phyloP scores from a whole-genome alignment of 345 rosid species.

The Cochlearia excelsa region DNA sequence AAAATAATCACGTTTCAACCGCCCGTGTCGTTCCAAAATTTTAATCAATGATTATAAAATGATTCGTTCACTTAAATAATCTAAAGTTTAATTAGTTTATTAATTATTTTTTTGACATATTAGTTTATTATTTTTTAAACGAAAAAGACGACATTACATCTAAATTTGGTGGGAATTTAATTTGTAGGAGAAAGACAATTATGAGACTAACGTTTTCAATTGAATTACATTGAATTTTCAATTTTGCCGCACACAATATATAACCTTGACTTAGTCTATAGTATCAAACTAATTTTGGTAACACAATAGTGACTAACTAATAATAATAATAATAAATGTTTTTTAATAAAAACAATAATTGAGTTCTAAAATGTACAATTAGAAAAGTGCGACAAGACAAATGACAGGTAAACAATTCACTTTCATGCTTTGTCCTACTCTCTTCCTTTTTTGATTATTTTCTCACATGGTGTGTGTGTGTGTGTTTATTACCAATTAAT shows the following conservation, averaged over 20 bases:
- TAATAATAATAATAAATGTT: neutral
- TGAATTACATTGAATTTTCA: too few relatives aligned
- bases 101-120: too few relatives aligned
- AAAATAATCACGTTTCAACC: conserved; percentile 1
- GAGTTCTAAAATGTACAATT: conserved; percentile 19
- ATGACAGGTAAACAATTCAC: conserved; percentile 41
- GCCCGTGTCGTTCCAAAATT: conserved; percentile 12
- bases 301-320: conserved; percentile 11
- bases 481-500: conserved; percentile 23
- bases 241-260: too few relatives aligned
- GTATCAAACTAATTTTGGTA: conserved; percentile 11
- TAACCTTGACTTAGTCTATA: conserved; percentile 26
- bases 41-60: conserved; percentile 1
- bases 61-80: conserved; percentile 13
- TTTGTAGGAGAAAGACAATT: too few relatives aligned
- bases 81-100: neutral
- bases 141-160: neutral
- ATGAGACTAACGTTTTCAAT: too few relatives aligned
- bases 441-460: conserved; percentile 27
- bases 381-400: conserved; percentile 33
- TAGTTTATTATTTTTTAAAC: too few relatives aligned
- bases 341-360: conserved; percentile 1
- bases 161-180: too few relatives aligned
- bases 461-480: conserved; percentile 33
- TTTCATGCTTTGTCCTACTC: conserved; percentile 48